These are phyloP conservation scores for Ophiosphaerella narmari DNA, from an alignment of 2,329 filamentous ascomycete species.

Conservation along the genomic window DNA sequence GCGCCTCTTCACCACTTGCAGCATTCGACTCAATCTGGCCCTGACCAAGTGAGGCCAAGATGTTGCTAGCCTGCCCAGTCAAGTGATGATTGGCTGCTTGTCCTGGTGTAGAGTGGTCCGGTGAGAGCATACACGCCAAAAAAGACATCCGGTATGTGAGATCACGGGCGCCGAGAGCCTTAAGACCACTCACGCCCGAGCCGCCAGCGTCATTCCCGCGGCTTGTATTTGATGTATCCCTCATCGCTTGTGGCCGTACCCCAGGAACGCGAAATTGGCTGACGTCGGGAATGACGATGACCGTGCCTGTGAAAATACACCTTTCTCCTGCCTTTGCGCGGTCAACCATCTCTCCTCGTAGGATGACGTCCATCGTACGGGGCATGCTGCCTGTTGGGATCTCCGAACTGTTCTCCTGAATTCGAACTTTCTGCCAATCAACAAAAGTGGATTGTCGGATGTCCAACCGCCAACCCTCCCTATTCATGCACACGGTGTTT, in stretches of 20 bases:
- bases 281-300: conserved; percentile 96
- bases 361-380: conserved; percentile 93
- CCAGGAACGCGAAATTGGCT: conserved; percentile 93
- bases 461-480: conserved; percentile 92
- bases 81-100: conserved; percentile 71
- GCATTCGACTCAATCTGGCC: conserved; percentile 64
- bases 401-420: conserved; percentile 97
- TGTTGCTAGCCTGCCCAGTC: conserved; percentile 77
- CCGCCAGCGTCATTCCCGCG: conserved; percentile 81
- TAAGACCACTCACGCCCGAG: conserved; percentile 83
- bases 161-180: conserved; percentile 90
- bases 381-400: conserved; percentile 99
- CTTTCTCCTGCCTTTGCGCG: conserved; percentile 97
- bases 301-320: conserved; percentile 93
- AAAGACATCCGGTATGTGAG: conserved; percentile 96
- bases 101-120: conserved; percentile 81
- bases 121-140: conserved; percentile 92
- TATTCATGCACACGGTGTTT: conserved; percentile 84
- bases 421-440: conserved; percentile 98
- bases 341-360: conserved; percentile 96
- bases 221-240: conserved; percentile 75
- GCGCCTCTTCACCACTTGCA: conserved; percentile 79
- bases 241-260: conserved; percentile 77
- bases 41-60: conserved; percentile 82
- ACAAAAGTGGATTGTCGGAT: conserved; percentile 97